Conservation (phyloP, 805 yeast species). For the Tetrapisispora phaffii region DNA sequence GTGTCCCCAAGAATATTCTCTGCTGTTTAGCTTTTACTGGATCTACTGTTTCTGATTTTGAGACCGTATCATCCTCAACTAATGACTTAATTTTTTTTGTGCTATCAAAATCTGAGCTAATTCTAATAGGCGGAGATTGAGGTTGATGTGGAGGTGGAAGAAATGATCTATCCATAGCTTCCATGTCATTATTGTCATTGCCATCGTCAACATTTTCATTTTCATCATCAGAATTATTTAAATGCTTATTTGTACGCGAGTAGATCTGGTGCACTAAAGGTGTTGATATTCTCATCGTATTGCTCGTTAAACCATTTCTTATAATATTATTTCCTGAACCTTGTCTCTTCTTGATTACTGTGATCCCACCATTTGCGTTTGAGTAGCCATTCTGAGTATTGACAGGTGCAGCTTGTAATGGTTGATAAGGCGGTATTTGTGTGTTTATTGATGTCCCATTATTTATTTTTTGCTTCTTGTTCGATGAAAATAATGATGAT, state of each 20-base stretch:
- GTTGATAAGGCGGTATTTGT: background rate
- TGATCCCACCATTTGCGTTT: conserved; percentile 11
- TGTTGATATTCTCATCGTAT: conserved; percentile 29
- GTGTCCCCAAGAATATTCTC: conserved; percentile 27
- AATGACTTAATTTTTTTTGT: conserved; percentile 25
- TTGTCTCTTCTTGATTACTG: conserved; percentile 19
- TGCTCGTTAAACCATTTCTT: conserved; percentile 5
- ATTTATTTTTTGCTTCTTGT: conserved; percentile 20
- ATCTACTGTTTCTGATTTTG: conserved; percentile 31
- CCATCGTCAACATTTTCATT: conserved; percentile 6
- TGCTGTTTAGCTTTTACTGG: conserved; percentile 31
- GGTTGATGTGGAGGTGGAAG: conserved; percentile 32
- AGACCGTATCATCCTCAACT: conserved; percentile 30
- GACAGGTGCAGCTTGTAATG: background rate
- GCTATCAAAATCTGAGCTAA: conserved; percentile 28
- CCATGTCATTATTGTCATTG: conserved; percentile 18
- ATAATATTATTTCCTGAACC: conserved; percentile 8
- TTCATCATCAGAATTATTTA: conserved; percentile 23
- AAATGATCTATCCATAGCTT: conserved; percentile 27
- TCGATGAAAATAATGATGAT: conserved; percentile 17
- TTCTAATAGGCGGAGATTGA: conserved; percentile 31
- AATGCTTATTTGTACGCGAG: conserved; percentile 20
- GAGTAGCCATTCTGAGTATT: background rate
- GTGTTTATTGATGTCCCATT: conserved; percentile 10
- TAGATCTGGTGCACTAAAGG: conserved; percentile 34